phyloP scores from a whole-genome alignment of 768 basidiomycete genomes.

The Tricholoma bakamatsutake region DNA sequence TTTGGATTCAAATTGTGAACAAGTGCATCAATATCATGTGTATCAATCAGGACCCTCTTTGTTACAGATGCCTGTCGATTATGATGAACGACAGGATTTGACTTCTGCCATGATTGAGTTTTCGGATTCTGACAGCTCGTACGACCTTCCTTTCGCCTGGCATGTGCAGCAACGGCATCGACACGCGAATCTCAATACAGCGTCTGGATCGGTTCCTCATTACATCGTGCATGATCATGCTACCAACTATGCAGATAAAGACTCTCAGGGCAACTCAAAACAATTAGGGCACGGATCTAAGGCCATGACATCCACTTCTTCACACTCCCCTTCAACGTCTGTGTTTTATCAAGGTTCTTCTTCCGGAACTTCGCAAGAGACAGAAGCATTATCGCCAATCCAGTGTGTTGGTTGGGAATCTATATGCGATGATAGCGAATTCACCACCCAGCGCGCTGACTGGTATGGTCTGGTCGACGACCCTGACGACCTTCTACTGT shows the following conservation, averaged over 20 bases:
- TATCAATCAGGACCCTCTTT: neutral
- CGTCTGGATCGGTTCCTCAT: neutral
- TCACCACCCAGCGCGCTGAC: neutral
- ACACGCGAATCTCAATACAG: neutral
- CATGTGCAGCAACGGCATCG: neutral
- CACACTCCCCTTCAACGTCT: conserved; percentile 4
- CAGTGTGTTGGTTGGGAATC: neutral
- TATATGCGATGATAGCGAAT: neutral
- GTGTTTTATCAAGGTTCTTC: conserved; percentile 2
- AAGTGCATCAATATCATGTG: neutral
- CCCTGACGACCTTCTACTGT: conserved; percentile 9
- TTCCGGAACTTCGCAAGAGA: conserved; percentile 1
- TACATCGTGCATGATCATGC: conserved; percentile 9
- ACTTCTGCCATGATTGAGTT: conserved; percentile 8
- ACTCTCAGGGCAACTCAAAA: neutral
- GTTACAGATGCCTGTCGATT: neutral
- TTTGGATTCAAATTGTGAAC: conserved; percentile 1
- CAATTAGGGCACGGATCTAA: conserved; percentile 4
- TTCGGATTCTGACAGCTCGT: conserved; percentile 8
- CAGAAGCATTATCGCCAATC: neutral
- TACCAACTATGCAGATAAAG: conserved; percentile 2
- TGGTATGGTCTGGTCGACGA: conserved; percentile 7
- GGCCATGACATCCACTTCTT: conserved; percentile 1
- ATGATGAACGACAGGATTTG: neutral
- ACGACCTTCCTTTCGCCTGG: neutral